phyloP scores from a whole-genome alignment of 108 stramenopile genomes.

The Mediolabrus comicus region DNA sequence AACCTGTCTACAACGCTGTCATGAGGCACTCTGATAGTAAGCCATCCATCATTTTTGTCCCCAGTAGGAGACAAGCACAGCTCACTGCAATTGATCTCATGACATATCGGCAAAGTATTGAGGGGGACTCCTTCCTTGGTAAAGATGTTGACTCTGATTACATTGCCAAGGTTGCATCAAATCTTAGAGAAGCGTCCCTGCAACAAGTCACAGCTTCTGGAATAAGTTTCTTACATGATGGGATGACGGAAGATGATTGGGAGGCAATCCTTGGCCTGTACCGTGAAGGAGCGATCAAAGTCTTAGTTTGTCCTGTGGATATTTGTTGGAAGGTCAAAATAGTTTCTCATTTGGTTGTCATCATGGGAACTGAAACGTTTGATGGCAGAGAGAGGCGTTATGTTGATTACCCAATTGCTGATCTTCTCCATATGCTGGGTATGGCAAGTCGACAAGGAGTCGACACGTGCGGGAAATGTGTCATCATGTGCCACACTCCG shows the following conservation, averaged over 20 bases:
- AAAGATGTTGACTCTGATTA: conserved; percentile 28
- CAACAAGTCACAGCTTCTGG: conserved; percentile 83
- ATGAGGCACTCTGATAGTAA: conserved; percentile 69
- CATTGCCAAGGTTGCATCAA: conserved; percentile 26
- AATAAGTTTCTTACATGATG: conserved; percentile 93
- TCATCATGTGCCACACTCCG: conserved; percentile 92
- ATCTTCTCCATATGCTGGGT: conserved; percentile 96
- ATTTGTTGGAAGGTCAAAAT: conserved; percentile 85
- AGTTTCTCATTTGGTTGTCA: conserved; percentile 81
- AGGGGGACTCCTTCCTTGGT: conserved; percentile 52
- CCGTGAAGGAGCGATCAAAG: conserved; percentile 57
- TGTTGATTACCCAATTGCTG: conserved; percentile 92
- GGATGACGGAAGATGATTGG: conserved; percentile 85
- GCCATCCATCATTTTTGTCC: conserved; percentile 90
- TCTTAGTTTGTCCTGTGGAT: conserved; percentile 87
- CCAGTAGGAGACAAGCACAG: conserved; percentile 95
- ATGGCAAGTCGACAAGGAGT: conserved; percentile 70
- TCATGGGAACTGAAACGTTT: conserved; percentile 97
- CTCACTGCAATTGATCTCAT: conserved; percentile 98
- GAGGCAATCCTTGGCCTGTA: conserved; percentile 71
- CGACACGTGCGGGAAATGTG: conserved; percentile 77
- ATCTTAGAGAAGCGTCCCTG: conserved; percentile 82
- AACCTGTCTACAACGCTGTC: conserved; percentile 92
- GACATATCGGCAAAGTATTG: conserved; percentile 83
- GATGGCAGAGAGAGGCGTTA: conserved; percentile 92